Percentiles rank a stretch among this genome's conserved stretches.
phyloP scores from a whole-genome alignment of 2,329 filamentous ascomycete genomes.

The Pseudocercospora eumusae region DNA sequence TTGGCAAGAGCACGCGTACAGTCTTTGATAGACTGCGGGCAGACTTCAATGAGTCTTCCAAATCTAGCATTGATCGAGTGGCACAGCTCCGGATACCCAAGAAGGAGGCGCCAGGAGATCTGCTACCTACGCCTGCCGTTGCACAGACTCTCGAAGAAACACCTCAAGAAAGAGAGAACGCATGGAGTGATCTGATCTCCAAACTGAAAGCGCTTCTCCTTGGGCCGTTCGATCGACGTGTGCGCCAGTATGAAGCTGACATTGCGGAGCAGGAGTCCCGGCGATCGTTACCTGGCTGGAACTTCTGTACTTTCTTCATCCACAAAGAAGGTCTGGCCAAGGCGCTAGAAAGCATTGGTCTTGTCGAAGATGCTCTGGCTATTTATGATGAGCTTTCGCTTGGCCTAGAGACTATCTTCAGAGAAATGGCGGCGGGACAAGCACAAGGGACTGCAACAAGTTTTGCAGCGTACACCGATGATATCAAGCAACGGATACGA shows the following conservation, averaged over 20 bases:
- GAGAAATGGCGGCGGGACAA: constrained; percentile 66
- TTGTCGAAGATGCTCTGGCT: constrained; percentile 91
- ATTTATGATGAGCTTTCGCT: constrained; percentile 93
- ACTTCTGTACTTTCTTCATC: constrained; percentile 99
- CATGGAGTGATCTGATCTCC: constrained; percentile 79
- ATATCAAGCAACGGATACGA: constrained; percentile 52
- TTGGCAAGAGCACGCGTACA: constrained; percentile 73
- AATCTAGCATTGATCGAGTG: constrained; percentile 72
- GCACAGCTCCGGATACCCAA: constrained; percentile 77
- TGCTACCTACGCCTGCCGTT: constrained; percentile 49
- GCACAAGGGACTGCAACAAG: constrained; percentile 69
- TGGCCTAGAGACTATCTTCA: constrained; percentile 78
- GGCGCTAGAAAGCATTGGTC: constrained; percentile 92
- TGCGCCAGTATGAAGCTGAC: constrained; percentile 94
- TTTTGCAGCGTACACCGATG: constrained; percentile 71
- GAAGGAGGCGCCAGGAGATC: constrained; percentile 47
- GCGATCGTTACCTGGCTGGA: constrained; percentile 87
- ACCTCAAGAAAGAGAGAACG: constrained; percentile 74
- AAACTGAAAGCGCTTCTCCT: constrained; percentile 88
- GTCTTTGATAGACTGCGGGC: constrained; percentile 85
- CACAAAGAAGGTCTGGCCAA: constrained; percentile 91
- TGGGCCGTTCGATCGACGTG: constrained; percentile 83
- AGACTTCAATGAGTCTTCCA: constrained; percentile 82
- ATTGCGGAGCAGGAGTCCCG: constrained; percentile 93
- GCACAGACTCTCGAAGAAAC: constrained; percentile 64